Evolutionary conservation across 306 rosid genomes (phyloP).

Genomic region (Ziziphus jujuba): DNA sequence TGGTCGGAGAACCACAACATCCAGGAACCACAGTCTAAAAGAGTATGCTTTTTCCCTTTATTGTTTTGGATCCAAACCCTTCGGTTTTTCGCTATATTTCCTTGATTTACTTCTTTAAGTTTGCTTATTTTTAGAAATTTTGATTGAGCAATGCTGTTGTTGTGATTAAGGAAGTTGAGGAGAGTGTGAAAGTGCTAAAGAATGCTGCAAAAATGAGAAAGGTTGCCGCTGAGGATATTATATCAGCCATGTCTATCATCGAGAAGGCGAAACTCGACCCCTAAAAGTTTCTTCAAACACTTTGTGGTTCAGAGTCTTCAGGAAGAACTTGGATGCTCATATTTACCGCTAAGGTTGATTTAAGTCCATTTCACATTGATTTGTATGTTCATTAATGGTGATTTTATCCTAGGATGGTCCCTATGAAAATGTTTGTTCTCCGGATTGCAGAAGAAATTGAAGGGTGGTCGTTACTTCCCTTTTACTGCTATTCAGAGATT

Average conservation of each 20-base stretch:
- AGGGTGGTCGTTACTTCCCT: no score
- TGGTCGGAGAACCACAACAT: no score
- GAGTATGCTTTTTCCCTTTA: conserved; percentile 33
- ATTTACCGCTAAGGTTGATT: conserved; percentile 71
- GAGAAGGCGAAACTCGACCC: no score
- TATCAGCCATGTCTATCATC: no score
- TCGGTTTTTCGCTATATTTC: neutral
- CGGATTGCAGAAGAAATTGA: no score
- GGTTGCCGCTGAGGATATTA: no score
- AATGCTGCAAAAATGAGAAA: no score
- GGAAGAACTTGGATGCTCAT: no score
- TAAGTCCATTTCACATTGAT: neutral
- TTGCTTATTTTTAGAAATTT: neutral
- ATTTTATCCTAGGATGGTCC: neutral
- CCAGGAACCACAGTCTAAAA: conserved; percentile 38
- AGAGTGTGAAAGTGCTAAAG: no score
- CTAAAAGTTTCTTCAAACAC: no score
- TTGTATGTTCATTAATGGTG: neutral
- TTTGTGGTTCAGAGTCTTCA: no score
- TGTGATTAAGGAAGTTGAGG: conserved; percentile 65
- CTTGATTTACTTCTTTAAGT: neutral
- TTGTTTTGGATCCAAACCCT: conserved; percentile 1
- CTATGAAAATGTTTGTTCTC: conserved; percentile 3
- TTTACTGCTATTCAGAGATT: no score
- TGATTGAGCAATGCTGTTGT: conserved; percentile 14